Base-by-base conservation (phyloP, 2,329 filamentous ascomycete species). In the Immersiporthe knoxdaviesiana region DNA sequence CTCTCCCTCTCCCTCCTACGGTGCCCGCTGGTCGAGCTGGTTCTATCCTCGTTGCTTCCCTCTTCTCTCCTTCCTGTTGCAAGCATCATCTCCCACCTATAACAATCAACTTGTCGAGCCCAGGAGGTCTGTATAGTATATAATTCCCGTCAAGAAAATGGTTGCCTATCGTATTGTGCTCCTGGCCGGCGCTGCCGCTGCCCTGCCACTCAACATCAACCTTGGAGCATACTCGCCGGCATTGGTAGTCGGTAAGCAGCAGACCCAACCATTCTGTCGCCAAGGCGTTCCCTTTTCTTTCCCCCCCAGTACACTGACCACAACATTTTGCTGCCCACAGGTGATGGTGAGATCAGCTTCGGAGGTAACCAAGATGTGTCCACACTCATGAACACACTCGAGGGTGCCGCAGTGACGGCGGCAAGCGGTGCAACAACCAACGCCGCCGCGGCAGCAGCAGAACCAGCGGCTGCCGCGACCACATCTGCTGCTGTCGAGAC, bases 341-440 rank as follows among this genome's bases (percentile, higher is more conserved):
- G 77, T 78, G 78, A 79, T 77, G 82, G 82, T 78, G 82, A 83
- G 74, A 83, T 84, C 70, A 82, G 81, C 71, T 84, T 84, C 71
- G 78, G 82, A 72, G 82, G 82, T 70, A 78, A 77, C 67, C 77
- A 80, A 75, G 82, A 84, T 74, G 82, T 84, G 41, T 78, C 81
- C 60, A 78, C 74, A 66, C 74, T 84, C 67, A 81, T 84, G 77
- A 84, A 79, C 71, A 81, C 80, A 56, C 79, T 83, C 72, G 80
- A 84, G 75, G 83, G 83, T 66, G 83, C 82, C 44, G 82, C 82
- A 62, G 78, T 80, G 70, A 80, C 76, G 73, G 79, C 78, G 47
- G 80, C 80, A 54, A 76, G 74, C 60, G 74, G 70, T 61, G 73
- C 70, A 47, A 70, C 54, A 73, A 54, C 78, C 41, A 76, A 74